Evolutionary conservation across 192 early-diverging fungal genomes (phyloP).

Genomic region (Pilobolus umbonatus): DNA sequence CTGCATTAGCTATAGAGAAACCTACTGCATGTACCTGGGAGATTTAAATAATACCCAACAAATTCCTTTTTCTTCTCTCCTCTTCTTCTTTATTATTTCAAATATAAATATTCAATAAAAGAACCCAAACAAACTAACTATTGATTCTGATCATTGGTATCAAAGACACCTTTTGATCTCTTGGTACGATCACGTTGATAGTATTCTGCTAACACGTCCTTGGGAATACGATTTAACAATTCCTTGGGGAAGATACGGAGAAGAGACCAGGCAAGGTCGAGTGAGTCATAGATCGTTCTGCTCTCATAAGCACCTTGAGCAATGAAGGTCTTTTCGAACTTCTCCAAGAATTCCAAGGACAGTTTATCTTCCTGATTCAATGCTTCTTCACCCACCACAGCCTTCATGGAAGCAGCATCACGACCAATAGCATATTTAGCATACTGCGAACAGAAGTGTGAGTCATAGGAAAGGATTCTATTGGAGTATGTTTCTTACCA

Average conservation of each 20-base stretch:
- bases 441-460: slow-evolving; percentile 48
- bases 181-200: slow-evolving; percentile 80
- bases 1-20: slow-evolving; percentile 55
- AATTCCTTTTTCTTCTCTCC: too few species aligned
- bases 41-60: too few species aligned
- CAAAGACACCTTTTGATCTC: slow-evolving; percentile 41
- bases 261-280: slow-evolving; percentile 98
- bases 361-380: slow-evolving; percentile 98
- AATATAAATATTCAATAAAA: too few species aligned
- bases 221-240: slow-evolving; percentile 97
- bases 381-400: slow-evolving; percentile 99
- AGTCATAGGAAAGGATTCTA: not conserved
- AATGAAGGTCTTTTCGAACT: slow-evolving; percentile 98
- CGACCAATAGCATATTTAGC: slow-evolving; percentile 99
- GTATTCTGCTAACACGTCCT: slow-evolving; percentile 90
- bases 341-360: slow-evolving; percentile 95
- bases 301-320: slow-evolving; percentile 95
- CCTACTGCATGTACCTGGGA: slow-evolving; percentile 32
- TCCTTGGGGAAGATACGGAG: slow-evolving; percentile 99
- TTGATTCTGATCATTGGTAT: slow-evolving; percentile 34
- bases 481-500: slow-evolving; percentile 43
- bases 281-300: slow-evolving; percentile 92
- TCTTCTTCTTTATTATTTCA: too few species aligned
- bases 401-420: slow-evolving; percentile 99
- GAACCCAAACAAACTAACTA: too few species aligned